Evolutionary conservation across 2,329 filamentous ascomycete species (phyloP).

Genomic region (Pseudofabraea citricarpa): DNA sequence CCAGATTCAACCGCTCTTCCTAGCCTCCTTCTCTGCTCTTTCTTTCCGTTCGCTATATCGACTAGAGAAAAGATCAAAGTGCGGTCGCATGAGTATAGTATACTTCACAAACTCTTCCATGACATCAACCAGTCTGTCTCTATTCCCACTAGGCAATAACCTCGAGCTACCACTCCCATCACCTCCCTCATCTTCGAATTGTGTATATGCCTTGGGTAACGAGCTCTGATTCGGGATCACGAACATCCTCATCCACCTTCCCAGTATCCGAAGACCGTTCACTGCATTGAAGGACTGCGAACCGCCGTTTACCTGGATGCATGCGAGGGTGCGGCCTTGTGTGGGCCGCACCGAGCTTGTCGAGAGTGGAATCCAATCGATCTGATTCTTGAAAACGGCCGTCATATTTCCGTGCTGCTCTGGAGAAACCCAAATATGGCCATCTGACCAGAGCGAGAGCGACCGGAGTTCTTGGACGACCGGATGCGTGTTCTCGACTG

Average conservation of each 20-base stretch:
- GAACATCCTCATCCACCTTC: constrained; percentile 68
- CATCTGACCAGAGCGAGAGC: constrained; percentile 60
- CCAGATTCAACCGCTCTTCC: too few species aligned
- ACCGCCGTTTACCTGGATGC: constrained; percentile 59
- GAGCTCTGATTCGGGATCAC: constrained; percentile 62
- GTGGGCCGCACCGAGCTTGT: constrained; percentile 60
- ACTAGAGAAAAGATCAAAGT: constrained; percentile 57
- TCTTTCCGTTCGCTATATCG: constrained; percentile 55
- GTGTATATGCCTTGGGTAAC: constrained; percentile 58
- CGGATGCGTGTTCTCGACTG: constrained; percentile 48
- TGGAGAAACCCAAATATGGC: constrained; percentile 60
- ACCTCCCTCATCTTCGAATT: constrained; percentile 46
- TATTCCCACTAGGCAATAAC: constrained; percentile 49
- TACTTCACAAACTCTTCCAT: constrained; percentile 71
- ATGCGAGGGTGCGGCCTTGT: constrained; percentile 57
- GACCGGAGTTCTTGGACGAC: constrained; percentile 60
- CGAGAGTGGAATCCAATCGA: constrained; percentile 63
- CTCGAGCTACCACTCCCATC: constrained; percentile 37
- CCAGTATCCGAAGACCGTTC: constrained; percentile 59
- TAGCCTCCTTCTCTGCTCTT: constrained; percentile 22
- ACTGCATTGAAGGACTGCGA: constrained; percentile 65
- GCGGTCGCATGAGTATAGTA: constrained; percentile 58
- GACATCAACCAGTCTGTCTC: constrained; percentile 58
- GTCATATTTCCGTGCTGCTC: constrained; percentile 66
- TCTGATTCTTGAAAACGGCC: constrained; percentile 64